Evolutionary conservation across 139 green algal genomes (phyloP).

Genomic region (Chlamydomonas incerta): DNA sequence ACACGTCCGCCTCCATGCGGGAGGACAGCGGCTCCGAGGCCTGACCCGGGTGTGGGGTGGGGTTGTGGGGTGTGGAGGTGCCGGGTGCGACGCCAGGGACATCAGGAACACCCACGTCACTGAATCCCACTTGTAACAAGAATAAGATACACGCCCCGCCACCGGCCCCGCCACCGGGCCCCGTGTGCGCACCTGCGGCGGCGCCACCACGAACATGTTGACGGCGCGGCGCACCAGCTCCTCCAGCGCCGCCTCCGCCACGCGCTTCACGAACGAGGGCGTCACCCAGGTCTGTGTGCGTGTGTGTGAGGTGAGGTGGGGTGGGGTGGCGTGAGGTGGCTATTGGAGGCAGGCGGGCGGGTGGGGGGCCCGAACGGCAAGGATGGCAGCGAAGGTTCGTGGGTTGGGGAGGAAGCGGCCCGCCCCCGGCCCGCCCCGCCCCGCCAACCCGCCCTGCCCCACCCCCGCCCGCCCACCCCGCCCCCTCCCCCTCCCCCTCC

Average conservation of each 20-base stretch:
- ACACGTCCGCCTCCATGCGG: constrained; percentile 46
- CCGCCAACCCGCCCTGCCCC: too few relatives aligned
- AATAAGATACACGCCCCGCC: neutral
- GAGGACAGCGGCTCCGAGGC: constrained; percentile 18
- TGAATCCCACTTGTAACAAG: neutral
- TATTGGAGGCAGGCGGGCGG: too few relatives aligned
- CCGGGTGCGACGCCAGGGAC: neutral
- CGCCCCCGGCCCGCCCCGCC: neutral
- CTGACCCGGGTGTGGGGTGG: neutral
- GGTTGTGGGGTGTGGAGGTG: neutral
- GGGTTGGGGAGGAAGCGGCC: neutral
- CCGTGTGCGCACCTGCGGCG: constrained; percentile 29
- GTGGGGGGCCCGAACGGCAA: too few relatives aligned
- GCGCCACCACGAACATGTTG: constrained; percentile 44
- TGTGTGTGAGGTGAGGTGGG: too few relatives aligned
- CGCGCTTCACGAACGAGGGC: constrained; percentile 50
- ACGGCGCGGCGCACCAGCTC: constrained; percentile 50
- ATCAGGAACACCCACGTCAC: neutral
- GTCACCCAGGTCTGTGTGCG: constrained; percentile 43
- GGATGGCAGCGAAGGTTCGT: neutral
- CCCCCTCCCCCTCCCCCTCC: too few relatives aligned
- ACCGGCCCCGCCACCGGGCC: too few relatives aligned
- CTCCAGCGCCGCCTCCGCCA: constrained; percentile 54
- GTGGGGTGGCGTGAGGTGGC: neutral
- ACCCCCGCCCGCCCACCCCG: too few relatives aligned